phyloP scores from a whole-genome alignment of 495 filamentous ascomycete genomes.

The Penicillium salamii region DNA sequence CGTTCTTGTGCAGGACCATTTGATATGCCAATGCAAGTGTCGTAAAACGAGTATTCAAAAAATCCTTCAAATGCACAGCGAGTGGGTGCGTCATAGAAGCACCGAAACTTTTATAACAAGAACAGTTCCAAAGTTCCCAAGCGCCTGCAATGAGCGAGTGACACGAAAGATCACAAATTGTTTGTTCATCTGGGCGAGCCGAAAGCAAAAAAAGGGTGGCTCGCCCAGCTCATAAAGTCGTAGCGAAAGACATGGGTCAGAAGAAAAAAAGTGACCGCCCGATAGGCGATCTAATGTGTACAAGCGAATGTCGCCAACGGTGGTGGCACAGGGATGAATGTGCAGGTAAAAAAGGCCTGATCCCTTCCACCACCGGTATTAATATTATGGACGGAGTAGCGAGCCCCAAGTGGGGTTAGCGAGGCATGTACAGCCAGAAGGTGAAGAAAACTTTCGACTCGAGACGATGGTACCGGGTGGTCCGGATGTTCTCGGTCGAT shows the following conservation, averaged over 20 bases:
- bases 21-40: constrained; percentile 44
- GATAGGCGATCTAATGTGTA: constrained; percentile 22
- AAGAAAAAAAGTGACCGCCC: constrained; percentile 22
- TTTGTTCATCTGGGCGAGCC: constrained; percentile 40
- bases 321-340: constrained; percentile 18
- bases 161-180: constrained; percentile 40
- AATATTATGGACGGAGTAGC: constrained; percentile 44
- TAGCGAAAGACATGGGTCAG: constrained; percentile 44
- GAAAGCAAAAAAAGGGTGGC: constrained; percentile 33
- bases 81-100: constrained; percentile 42
- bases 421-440: constrained; percentile 37
- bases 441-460: constrained; percentile 27
- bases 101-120: constrained; percentile 34
- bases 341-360: constrained; percentile 17
- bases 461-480: constrained; percentile 17
- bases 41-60: constrained; percentile 22
- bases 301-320: constrained; percentile 45
- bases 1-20: constrained; percentile 7
- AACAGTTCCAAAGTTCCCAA: constrained; percentile 30
- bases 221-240: constrained; percentile 33
- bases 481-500: constrained; percentile 18
- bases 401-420: constrained; percentile 12
- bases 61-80: constrained; percentile 39
- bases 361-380: constrained; percentile 33
- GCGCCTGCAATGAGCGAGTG: constrained; percentile 47